Conservation (phyloP, 257 asterid species). For the Przewalskia tangutica region DNA sequence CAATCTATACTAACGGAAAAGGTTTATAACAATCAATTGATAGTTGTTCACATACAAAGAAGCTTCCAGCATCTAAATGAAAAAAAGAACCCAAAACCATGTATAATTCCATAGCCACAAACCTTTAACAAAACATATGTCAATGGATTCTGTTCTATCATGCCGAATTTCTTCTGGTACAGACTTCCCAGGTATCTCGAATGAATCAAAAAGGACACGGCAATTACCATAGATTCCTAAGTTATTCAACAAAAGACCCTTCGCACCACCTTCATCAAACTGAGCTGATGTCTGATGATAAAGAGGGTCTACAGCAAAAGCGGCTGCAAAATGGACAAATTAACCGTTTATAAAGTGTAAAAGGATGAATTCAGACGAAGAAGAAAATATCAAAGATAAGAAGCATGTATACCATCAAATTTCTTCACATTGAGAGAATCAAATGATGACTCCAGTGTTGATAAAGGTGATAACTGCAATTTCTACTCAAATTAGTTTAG, state of each 20-base stretch:
- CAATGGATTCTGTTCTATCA: slow-evolving; percentile 42
- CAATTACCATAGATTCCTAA: slow-evolving; percentile 87
- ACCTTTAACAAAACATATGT: slow-evolving; percentile 82
- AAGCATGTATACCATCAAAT: slow-evolving; percentile 62
- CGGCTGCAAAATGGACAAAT: slow-evolving; percentile 31
- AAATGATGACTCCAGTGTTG: slow-evolving; percentile 86
- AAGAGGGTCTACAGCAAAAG: slow-evolving; percentile 94
- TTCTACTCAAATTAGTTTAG: slow-evolving; percentile 12
- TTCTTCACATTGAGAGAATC: slow-evolving; percentile 77
- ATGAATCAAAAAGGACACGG: slow-evolving; percentile 84
- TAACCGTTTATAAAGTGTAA: not conserved
- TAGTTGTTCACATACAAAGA: not conserved
- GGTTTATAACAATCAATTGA: not conserved
- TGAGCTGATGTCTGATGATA: slow-evolving; percentile 97
- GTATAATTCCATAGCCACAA: slow-evolving; percentile 12
- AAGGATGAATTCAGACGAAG: not conserved
- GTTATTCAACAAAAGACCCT: slow-evolving; percentile 87
- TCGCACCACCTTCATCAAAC: slow-evolving; percentile 99
- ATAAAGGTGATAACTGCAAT: slow-evolving; percentile 82
- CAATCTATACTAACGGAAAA: slow-evolving; percentile 34
- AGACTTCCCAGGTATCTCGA: slow-evolving; percentile 82
- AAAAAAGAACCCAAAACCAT: slow-evolving; percentile 9
- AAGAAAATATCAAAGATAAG: not conserved
- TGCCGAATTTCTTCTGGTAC: slow-evolving; percentile 21
- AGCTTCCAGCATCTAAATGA: not conserved